These are phyloP conservation scores for Ajuga reptans DNA, from an alignment of 305 asterid genomes.

Conservation along the genomic window DNA sequence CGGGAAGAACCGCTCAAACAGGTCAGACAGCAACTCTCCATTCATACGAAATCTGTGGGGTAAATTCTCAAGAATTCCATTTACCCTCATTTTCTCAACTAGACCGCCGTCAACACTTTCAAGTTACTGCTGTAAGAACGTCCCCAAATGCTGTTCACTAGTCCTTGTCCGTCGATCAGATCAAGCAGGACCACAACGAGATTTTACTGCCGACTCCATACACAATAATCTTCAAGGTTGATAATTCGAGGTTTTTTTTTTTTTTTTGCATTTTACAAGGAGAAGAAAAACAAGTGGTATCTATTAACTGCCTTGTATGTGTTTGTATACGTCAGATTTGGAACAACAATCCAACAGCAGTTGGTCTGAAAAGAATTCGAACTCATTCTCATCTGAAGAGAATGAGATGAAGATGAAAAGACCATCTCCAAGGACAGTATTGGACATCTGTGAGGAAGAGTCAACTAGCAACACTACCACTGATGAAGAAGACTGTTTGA, in stretches of 20 bases:
- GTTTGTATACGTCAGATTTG: slow-evolving; percentile 31
- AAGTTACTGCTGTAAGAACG: slow-evolving; percentile 45
- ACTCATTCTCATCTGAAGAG: slow-evolving; percentile 43
- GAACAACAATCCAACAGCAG: slow-evolving; percentile 27
- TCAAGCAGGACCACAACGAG: neutral
- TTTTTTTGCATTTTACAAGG: too few relatives aligned
- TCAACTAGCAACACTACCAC: slow-evolving; percentile 27
- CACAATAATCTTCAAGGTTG: slow-evolving; percentile 29
- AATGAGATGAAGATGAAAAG: slow-evolving; percentile 24
- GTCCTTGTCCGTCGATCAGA: slow-evolving; percentile 34
- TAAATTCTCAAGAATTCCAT: slow-evolving; percentile 19
- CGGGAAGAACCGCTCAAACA: slow-evolving; percentile 33
- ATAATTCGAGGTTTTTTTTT: neutral
- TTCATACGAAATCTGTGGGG: slow-evolving; percentile 18
- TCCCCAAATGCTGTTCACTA: slow-evolving; percentile 55
- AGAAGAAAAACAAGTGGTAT: too few relatives aligned
- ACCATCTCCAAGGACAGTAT: slow-evolving; percentile 59
- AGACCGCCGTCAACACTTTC: slow-evolving; percentile 35
- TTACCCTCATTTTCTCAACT: slow-evolving; percentile 20
- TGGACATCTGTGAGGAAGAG: slow-evolving; percentile 39
- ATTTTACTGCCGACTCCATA: slow-evolving; percentile 22
- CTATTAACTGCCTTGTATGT: neutral
- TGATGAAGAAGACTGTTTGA: slow-evolving; percentile 36
- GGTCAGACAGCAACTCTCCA: slow-evolving; percentile 32
- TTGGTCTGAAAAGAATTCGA: slow-evolving; percentile 40